Base-by-base conservation (phyloP, 441 rosid genomes). In the Cnidoscolus chayamansa region DNA sequence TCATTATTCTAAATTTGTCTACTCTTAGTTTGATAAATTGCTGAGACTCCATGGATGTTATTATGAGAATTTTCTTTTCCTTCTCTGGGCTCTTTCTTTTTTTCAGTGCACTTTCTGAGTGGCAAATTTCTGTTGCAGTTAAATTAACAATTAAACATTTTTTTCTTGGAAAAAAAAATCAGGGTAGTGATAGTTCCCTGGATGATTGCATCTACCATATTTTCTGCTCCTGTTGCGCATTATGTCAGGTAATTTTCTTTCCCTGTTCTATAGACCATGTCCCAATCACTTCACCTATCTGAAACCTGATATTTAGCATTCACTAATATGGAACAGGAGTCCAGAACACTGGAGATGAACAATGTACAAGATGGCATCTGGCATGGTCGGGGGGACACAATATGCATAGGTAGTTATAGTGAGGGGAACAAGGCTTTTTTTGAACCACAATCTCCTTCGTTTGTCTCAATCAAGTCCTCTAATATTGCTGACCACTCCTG, bases 341-440 rank as follows among this genome's bases (percentile, higher is more conserved):
- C 97, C 12, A 85, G 93, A 83, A 94, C 98, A 8, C 69, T 94
- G 80, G 98, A 92, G 87, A 94, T 90, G 87, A 94, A 94, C 85
- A 94, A 94, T 76, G 96, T 94, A 57, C 97, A 92, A 68, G 95
- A 89, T 9, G 95, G 98, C 55, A 87, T 81, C 30, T 94, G 98
- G 98, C 98, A 92, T 70, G 97, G 98, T 10, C 88, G 95, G 31
- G 95, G 97, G 15, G 98, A 92, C 83, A 89, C 93, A 9, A 79
- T 90, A 76, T 88, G 94, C 76, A 57, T 94, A 64, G 93, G 93
- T 12, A 73, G 86, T 71, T 77, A 83, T 72, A 65, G 79, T n/a
- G 91, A 89, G 81, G 92, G 90, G 49, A 86, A 65, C 63, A 81
- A 80, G 66, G 73, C 91, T 43, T 72, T 81, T 62, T 71, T 84